Base-by-base conservation (phyloP, 2,329 filamentous ascomycete genomes). In the Pseudogymnoascus sp. region DNA sequence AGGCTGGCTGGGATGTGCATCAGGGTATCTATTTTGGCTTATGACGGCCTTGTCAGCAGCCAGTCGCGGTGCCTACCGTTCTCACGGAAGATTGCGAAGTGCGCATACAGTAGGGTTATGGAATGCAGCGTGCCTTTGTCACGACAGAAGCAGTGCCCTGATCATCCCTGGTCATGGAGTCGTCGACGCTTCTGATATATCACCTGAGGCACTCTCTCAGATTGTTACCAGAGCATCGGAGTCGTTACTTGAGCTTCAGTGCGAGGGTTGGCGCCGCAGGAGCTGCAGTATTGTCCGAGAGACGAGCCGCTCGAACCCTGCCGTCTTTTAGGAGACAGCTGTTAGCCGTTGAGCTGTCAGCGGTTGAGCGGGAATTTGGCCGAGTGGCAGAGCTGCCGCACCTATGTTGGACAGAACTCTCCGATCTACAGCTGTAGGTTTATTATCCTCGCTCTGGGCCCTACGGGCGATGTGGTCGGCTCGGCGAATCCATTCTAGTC, bases 241-340 rank as follows among this genome's bases (percentile, higher is more conserved):
- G 41, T 12, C 41, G 28, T 50, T 6, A 25, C 22, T 25, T 25
- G 22, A 25, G 14, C 41, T 50, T 50, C 41, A 30, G 22, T 50
- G 22, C 22, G 14, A 50, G 41, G 41, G 41, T 30, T 50, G 43
- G 25, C 43, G 8, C 43, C 28, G 43, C 25, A 50, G 30, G n/a
- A 50, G 43, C 25, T 50, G 43, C 43, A 50, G 43, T 50, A 50
- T 50, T 50, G 43, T 50, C 43, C 43, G 43, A 50, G 43, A 50
- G 43, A 50, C 43, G 43, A 50, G 43, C 43, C 25, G 25, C n/a
- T 8, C 28, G 39, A 25, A 50, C 43, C 43, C 43, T 50, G 43
- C 25, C 25, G 12, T 50, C 14, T 50, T 50, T 50, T 32, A 25
- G 43, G n/a, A 50, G 25, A 32, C 43, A 50, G 43, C 43, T 50